Evolutionary conservation across 441 rosid genomes (phyloP), one percentile per base, ranked within the genome.

Genomic region (Euphorbia schlechtendalii): DNA sequence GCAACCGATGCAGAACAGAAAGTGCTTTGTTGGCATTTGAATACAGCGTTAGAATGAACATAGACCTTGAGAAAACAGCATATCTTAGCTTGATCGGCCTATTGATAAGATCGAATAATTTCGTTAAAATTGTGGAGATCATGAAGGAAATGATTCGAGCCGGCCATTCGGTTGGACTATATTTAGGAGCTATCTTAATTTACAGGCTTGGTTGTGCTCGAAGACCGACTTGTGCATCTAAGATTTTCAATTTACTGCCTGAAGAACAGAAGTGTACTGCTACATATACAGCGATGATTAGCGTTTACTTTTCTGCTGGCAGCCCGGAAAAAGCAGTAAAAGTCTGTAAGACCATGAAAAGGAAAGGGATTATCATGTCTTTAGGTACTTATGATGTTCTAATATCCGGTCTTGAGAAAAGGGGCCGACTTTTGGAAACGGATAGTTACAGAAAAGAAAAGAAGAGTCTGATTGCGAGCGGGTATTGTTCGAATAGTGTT

Each of bases 241-340:
- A 78, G 54, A 74, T 86, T 67, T 92, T 92, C 46, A 49, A 77
- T 69, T 81, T 78, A 34, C 72, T 92, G 80, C 85, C 90, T 0
- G 78, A 70, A 51, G 81, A 86, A 69, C 80, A 81, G 63, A 82
- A 79, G 70, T 81, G 86, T 20, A 80, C 80, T 70, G 84, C 96
- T 60, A 80, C 89, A 36, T 87, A 83, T 69, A 87, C 92, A 41
- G 89, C 96, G 69, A 62, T 89, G 72, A 65, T 92, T 67, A 70
- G 82, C 59, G 93, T 78, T 27, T 84, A 87, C 71, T 80, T 89
- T 71, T 67, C 86, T 69, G 90, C 85, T 65, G 96, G 96, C 60
- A 82, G 82, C 77, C 76, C 84, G 36, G 86, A 83, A 66, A 87
- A 86, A 71, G 96, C 83, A 63, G 78, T 89, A 69, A 74, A 83